Conservation (phyloP, 1,284 basidiomycete genomes). For the Microbotryum lychnidis-dioicae region DNA sequence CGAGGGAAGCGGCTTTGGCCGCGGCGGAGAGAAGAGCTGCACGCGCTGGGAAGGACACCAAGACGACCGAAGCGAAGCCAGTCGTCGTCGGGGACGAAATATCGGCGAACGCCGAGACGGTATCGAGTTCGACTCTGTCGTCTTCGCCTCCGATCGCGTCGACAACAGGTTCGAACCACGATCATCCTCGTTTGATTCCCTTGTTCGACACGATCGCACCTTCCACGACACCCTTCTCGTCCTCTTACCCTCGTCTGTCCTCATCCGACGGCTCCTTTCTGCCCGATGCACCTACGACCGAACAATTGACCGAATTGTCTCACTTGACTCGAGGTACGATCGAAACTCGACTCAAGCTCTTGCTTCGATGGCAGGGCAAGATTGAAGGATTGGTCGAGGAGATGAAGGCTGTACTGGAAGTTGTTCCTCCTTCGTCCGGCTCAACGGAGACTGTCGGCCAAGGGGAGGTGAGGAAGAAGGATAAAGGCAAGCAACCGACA, state of each 20-base stretch:
- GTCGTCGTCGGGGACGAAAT: neutral
- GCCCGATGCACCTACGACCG: neutral
- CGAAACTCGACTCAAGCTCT: conserved; percentile 12
- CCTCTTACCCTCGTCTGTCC: neutral
- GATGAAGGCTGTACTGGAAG: conserved; percentile 8
- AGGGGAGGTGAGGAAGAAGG: neutral
- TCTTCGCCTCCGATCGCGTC: too few relatives aligned
- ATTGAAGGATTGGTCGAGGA: conserved; percentile 18
- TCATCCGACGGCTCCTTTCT: neutral
- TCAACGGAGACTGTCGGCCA: neutral
- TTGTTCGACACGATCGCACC: conserved; percentile 17
- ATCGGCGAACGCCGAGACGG: neutral
- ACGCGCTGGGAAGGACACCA: too few relatives aligned
- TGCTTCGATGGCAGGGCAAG: conserved; percentile 19
- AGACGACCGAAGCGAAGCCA: neutral
- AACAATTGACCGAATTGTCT: conserved; percentile 4
- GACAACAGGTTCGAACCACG: too few relatives aligned
- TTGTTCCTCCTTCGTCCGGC: neutral
- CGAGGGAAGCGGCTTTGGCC: conserved; percentile 3
- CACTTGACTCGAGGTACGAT: conserved; percentile 5
- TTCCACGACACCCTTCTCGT: conserved; percentile 1
- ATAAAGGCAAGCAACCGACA: neutral
- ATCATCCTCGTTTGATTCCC: conserved; percentile 13
- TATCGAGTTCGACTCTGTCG: neutral
- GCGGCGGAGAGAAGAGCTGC: conserved; percentile 15